Base-by-base conservation (phyloP, 2,329 filamentous ascomycete genomes). In the Camptophora hylomeconis region DNA sequence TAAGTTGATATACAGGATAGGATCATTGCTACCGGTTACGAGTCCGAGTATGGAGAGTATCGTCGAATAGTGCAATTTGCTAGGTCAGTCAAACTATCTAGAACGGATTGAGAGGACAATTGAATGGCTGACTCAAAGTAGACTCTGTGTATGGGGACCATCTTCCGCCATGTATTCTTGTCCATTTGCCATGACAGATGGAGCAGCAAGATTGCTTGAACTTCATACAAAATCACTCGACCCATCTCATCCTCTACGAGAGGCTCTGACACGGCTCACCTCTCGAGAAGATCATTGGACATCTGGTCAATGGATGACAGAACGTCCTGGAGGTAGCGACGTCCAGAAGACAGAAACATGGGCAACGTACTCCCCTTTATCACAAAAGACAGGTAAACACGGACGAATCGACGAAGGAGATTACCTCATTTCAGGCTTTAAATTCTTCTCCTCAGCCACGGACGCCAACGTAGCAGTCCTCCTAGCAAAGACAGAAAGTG, bases 371-470 rank as follows among this genome's bases (percentile, higher is more conserved):
- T 42, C 44, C 18, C 20, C 24, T 16, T 16, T 18, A 32, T 36
- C 15, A n/a, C 22, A 17, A 15, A 39, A 33, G 17, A 33, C 23
- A 17, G 38, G 22, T 17, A 37, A 20, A 4, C 39, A 37, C 13
- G 41, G 37, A 7, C 31, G 16, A 5, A 23, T 45, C 0, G 48
- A 38, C 7, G 42, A 45, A 7, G 73, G 73, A 0, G 67, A 69
- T 0, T 56, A 52, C 28, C 30, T 50, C 5, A 63, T 81, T 35
- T 62, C 60, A 18, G 77, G 77, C 0, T 80, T 80, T 60, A 80
- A 81, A 44, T 81, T 75, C 65, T 79, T 80, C 52, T 74, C 68
- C 20, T 72, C 64, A 3, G 75, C 74, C 0, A 77, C 72, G 0
- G 73, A 78, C 46, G 65, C 67, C 0, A 57, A 72, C 30, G 74